phyloP scores from a whole-genome alignment of 2,329 filamentous ascomycete species.

The Penicillium sp. region DNA sequence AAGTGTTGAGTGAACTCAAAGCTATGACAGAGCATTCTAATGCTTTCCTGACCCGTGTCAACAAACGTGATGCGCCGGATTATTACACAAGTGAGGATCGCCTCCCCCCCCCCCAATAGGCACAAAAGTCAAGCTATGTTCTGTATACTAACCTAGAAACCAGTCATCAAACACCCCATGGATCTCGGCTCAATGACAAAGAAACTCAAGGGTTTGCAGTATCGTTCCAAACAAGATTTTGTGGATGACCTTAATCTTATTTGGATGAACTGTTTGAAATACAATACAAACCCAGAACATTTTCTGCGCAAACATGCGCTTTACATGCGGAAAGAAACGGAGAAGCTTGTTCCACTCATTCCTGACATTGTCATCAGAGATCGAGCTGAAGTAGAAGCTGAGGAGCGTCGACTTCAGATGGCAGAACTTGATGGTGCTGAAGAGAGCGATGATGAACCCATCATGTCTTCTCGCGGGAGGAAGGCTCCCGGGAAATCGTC shows the following conservation, averaged over 20 bases:
- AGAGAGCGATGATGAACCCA: slow-evolving; percentile 95
- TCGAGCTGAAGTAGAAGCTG: slow-evolving; percentile 89
- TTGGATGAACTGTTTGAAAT: slow-evolving; percentile 95
- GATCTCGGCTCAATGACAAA: slow-evolving; percentile 98
- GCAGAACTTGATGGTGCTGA: slow-evolving; percentile 81
- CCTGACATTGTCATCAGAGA: slow-evolving; percentile 89
- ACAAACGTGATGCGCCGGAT: slow-evolving; percentile 94
- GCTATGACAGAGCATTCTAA: slow-evolving; percentile 96
- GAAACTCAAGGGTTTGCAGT: slow-evolving; percentile 79
- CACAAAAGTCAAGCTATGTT: not conserved
- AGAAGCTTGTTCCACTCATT: slow-evolving; percentile 92
- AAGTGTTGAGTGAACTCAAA: slow-evolving; percentile 94
- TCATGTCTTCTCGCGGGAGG: slow-evolving; percentile 93
- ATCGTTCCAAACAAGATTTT: slow-evolving; percentile 91
- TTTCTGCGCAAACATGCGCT: slow-evolving; percentile 89
- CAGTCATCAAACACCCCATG: slow-evolving; percentile 95
- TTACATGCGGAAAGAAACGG: slow-evolving; percentile 95
- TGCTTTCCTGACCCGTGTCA: slow-evolving; percentile 91
- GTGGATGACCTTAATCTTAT: slow-evolving; percentile 91
- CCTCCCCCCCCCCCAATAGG: not conserved
- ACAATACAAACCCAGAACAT: slow-evolving; percentile 87
- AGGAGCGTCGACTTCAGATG: slow-evolving; percentile 76
- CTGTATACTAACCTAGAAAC: slow-evolving; percentile 25
- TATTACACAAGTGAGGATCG: slow-evolving; percentile 79
- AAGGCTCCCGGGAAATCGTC: slow-evolving; percentile 75